A percentile compares a stretch with the other conserved stretches of the same genome.
phyloP scores from a whole-genome alignment of 2,329 filamentous ascomycete species.

The Hypoxylon sp. region DNA sequence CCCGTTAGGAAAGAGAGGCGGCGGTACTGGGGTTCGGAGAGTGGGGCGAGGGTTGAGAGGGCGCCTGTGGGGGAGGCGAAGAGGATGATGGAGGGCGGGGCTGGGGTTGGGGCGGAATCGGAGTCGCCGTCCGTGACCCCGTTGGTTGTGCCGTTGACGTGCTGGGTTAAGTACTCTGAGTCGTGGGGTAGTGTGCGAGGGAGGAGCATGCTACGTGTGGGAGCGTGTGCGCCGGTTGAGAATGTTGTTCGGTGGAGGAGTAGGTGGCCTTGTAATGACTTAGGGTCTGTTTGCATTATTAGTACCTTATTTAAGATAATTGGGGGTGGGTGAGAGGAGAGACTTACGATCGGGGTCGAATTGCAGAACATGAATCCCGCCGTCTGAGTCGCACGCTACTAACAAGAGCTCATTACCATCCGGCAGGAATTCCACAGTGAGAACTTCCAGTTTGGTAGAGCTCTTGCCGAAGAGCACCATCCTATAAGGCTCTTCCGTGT shows the following conservation, averaged over 20 bases:
- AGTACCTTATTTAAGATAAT: slow-evolving; percentile 33
- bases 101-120: slow-evolving; percentile 16
- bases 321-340: slow-evolving; percentile 17
- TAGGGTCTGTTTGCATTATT: slow-evolving; percentile 76
- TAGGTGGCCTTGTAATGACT: slow-evolving; percentile 89
- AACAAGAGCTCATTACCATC: slow-evolving; percentile 87
- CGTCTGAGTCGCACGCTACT: slow-evolving; percentile 85
- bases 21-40: slow-evolving; percentile 86
- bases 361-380: slow-evolving; percentile 89
- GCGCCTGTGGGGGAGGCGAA: slow-evolving; percentile 82
- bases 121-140: slow-evolving; percentile 55
- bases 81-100: slow-evolving; percentile 68
- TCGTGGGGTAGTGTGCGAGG: slow-evolving; percentile 71
- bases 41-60: slow-evolving; percentile 80
- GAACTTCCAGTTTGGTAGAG: slow-evolving; percentile 80
- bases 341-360: slow-evolving; percentile 92
- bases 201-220: slow-evolving; percentile 81
- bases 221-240: slow-evolving; percentile 83
- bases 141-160: slow-evolving; percentile 48
- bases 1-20: slow-evolving; percentile 85
- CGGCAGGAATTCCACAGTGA: slow-evolving; percentile 89
- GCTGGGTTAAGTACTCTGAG: slow-evolving; percentile 51
- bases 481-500: slow-evolving; percentile 96
- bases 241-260: slow-evolving; percentile 91
- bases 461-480: slow-evolving; percentile 95